Conservation (phyloP, 176 grass and related monocot genomes). For the Metroxylon sagu region DNA sequence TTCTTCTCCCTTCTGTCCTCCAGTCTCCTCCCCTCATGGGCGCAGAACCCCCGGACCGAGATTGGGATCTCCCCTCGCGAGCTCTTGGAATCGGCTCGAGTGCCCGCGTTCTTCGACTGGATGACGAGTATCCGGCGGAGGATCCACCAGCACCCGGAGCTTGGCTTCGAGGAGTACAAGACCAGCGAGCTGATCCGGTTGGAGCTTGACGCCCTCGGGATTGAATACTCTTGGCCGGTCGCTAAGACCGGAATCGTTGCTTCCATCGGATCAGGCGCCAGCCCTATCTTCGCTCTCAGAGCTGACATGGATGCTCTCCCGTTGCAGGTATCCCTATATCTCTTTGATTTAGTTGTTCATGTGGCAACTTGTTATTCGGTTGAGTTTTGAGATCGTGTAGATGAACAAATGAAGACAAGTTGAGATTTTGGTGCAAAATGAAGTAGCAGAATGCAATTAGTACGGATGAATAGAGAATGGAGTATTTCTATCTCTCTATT, state of each 20-base stretch:
- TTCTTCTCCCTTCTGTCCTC: background rate
- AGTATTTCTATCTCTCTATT: no score
- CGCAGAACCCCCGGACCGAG: no score
- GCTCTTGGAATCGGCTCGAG: conserved; percentile 43
- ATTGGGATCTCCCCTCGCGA: conserved; percentile 1
- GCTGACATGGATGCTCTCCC: conserved; percentile 94
- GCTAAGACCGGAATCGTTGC: conserved; percentile 55
- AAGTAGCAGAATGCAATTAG: no score
- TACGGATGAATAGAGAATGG: no score
- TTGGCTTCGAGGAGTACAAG: conserved; percentile 63
- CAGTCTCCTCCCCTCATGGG: background rate
- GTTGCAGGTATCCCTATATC: conserved; percentile 34
- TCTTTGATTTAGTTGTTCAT: background rate
- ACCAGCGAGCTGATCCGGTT: conserved; percentile 60
- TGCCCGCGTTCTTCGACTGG: conserved; percentile 52
- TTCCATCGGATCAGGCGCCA: conserved; percentile 17
- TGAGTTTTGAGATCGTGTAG: background rate
- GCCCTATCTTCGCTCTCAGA: conserved; percentile 57
- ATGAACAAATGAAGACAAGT: no score
- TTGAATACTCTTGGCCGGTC: conserved; percentile 59
- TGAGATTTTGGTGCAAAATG: no score
- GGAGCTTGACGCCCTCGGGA: conserved; percentile 54
- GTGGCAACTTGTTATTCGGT: background rate
- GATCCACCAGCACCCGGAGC: conserved; percentile 76
- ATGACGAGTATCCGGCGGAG: conserved; percentile 30